phyloP scores from a whole-genome alignment of 2,329 filamentous ascomycete genomes.

The Cytospora piceicola region DNA sequence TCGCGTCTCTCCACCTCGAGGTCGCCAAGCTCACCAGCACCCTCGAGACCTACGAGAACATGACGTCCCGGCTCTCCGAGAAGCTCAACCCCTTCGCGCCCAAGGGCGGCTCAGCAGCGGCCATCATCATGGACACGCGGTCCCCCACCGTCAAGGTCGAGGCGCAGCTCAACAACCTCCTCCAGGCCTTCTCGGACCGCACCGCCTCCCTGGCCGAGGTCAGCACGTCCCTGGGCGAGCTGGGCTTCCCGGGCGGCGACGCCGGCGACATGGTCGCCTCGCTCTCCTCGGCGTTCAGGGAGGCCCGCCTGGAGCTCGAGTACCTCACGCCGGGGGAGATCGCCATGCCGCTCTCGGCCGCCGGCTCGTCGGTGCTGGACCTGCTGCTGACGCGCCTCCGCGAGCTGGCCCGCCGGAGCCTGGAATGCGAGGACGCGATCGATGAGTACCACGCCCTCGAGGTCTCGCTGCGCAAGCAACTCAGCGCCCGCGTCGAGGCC shows the following conservation, averaged over 20 bases:
- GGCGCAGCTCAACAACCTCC: conserved; percentile 46
- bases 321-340: conserved; percentile 64
- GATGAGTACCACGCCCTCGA: conserved; percentile 65
- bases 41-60: conserved; percentile 51
- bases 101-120: conserved; percentile 28
- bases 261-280: conserved; percentile 53
- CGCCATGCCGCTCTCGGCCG: conserved; percentile 54
- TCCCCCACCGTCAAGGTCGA: conserved; percentile 44
- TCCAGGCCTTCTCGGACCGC: conserved; percentile 53
- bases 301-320: conserved; percentile 64
- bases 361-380: conserved; percentile 60
- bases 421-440: conserved; percentile 56
- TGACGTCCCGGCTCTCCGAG: conserved; percentile 44
- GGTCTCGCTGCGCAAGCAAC: conserved; percentile 58
- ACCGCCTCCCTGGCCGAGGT: conserved; percentile 53
- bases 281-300: conserved; percentile 55
- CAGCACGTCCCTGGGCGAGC: conserved; percentile 47
- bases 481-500: conserved; percentile 55
- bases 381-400: conserved; percentile 56
- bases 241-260: conserved; percentile 57
- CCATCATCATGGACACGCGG: conserved; percentile 25
- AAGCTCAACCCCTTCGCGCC: conserved; percentile 42
- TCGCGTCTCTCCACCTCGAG: conserved; percentile 54
- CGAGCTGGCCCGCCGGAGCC: conserved; percentile 50
- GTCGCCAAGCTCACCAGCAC: conserved; percentile 51